Evolutionary conservation across 257 asterid genomes (phyloP).

Genomic region (Solanum verrucosum): DNA sequence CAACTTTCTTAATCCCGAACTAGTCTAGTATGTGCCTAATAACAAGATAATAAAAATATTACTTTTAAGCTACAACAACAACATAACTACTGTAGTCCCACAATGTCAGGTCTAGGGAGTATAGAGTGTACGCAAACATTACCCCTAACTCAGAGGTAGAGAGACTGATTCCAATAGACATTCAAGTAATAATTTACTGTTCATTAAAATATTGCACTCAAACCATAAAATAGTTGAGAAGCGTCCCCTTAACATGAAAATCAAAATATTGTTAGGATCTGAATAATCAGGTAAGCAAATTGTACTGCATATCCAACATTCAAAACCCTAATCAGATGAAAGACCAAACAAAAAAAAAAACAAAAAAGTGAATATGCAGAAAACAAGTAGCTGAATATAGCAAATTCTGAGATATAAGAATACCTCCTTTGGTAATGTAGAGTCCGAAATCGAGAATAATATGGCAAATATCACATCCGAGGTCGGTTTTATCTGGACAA

Average conservation of each 20-base stretch:
- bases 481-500: constrained; percentile 55
- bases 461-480: constrained; percentile 65
- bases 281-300: background rate
- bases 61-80: background rate
- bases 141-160: too few species aligned
- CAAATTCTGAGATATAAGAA: background rate
- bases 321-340: background rate
- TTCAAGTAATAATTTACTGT: background rate
- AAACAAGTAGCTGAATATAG: background rate
- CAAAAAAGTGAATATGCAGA: background rate
- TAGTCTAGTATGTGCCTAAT: background rate
- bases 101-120: too few species aligned
- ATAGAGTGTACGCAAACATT: background rate
- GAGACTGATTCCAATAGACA: too few species aligned
- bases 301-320: background rate
- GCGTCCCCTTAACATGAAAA: background rate
- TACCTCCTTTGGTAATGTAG: constrained; percentile 53
- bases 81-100: too few species aligned
- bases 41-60: background rate
- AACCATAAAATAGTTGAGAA: background rate
- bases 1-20: background rate
- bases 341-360: too few species aligned
- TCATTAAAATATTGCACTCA: background rate
- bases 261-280: background rate
- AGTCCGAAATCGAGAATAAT: constrained; percentile 61